Conservation (phyloP, 2,329 filamentous ascomycete genomes). For the Fusarium irregulare region DNA sequence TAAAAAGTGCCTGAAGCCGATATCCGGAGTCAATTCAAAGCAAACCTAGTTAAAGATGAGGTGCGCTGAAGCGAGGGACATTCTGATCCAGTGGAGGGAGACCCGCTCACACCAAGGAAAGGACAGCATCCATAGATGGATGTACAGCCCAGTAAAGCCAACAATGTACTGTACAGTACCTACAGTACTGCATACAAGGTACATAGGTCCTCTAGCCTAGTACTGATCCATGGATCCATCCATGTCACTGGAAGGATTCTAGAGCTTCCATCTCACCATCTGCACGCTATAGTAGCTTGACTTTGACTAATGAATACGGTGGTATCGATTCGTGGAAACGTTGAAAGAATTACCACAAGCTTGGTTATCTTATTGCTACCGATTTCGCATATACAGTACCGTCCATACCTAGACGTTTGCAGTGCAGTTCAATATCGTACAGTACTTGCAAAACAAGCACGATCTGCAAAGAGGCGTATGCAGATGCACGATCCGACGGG, state of each 20-base stretch:
- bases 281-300: not conserved
- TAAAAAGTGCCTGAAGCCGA: not conserved
- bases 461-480: slow-evolving; percentile 9
- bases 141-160: not conserved
- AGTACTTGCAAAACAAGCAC: not conserved
- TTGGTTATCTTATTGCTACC: not conserved
- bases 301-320: not conserved
- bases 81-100: slow-evolving; percentile 1
- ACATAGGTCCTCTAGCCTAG: too few relatives aligned
- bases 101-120: slow-evolving; percentile 17
- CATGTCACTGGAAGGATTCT: slow-evolving; percentile 35
- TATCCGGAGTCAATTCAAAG: slow-evolving; percentile 16
- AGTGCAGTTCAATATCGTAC: not conserved
- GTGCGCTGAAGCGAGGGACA: not conserved
- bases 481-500: slow-evolving; percentile 4
- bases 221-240: not conserved
- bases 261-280: slow-evolving; percentile 15
- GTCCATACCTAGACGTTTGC: not conserved
- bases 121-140: not conserved
- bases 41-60: not conserved
- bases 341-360: not conserved
- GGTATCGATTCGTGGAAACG: not conserved
- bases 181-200: too few relatives aligned
- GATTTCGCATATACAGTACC: not conserved
- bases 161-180: not conserved